Evolutionary conservation across 495 filamentous ascomycete genomes (phyloP).

Genomic region (Annulohypoxylon bovei): DNA sequence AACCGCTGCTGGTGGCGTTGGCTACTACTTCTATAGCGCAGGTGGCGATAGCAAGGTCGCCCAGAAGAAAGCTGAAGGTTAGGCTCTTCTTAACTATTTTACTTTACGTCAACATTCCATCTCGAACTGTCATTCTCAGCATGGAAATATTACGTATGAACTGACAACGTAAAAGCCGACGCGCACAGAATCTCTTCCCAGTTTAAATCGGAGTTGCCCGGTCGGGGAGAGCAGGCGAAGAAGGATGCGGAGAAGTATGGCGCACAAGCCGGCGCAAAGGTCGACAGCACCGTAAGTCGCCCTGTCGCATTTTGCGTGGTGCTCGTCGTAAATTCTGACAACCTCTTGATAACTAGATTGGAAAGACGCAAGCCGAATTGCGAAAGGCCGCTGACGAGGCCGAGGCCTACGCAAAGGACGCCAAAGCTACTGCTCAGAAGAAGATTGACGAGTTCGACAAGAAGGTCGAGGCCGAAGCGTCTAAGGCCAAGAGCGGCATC

Average conservation of each 20-base stretch:
- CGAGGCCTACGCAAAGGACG: conserved; percentile 67
- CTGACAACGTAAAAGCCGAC: conserved; percentile 62
- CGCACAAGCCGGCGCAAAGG: conserved; percentile 56
- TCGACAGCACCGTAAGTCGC: conserved; percentile 55
- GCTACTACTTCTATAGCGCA: conserved; percentile 92
- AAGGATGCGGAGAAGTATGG: conserved; percentile 54
- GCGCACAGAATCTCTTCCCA: conserved; percentile 69
- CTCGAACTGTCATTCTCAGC: not conserved
- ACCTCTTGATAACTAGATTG: conserved; percentile 58
- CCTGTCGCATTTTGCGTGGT: not conserved
- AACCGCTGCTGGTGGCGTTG: conserved; percentile 71
- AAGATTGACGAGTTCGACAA: conserved; percentile 79
- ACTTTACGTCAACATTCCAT: not conserved
- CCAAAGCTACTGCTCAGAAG: conserved; percentile 67
- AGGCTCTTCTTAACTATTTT: not conserved
- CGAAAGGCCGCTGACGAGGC: conserved; percentile 64
- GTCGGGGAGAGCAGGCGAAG: conserved; percentile 50
- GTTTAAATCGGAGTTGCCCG: conserved; percentile 68
- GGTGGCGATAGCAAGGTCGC: conserved; percentile 85
- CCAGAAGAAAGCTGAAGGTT: conserved; percentile 84
- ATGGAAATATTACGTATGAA: not conserved
- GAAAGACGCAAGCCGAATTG: conserved; percentile 68
- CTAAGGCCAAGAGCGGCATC: conserved; percentile 80
- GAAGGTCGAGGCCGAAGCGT: conserved; percentile 77
- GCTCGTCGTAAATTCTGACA: conserved; percentile 12